Evolutionary conservation across 192 early-diverging fungal species (phyloP), one percentile per base, ranked within the genome.

Genomic region (Coemansia sp.): DNA sequence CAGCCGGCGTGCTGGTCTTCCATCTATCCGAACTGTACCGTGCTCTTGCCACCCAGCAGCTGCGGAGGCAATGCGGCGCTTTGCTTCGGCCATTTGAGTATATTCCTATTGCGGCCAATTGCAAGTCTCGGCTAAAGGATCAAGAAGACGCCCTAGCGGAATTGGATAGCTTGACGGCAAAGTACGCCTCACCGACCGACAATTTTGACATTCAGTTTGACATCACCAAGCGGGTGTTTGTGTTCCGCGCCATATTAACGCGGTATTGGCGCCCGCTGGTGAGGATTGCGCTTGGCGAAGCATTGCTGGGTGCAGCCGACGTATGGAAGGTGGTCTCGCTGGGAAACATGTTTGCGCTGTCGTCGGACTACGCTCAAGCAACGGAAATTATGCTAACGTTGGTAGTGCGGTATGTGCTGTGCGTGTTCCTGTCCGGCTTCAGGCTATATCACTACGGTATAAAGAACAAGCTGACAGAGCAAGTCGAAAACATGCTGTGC

Each of bases 301-400:
- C 29, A 9, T 30, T 55, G 15, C 50, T 63, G 12, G 60, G 61
- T 1, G 10, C 36, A 7, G 17, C 25, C 9, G 29, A 55, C 8
- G 44, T 47, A 8, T 64, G 68, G 68, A 44, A 28, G 19, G 17
- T 15, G 10, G 22, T 64, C 14, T 22, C 52, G 8, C n/a, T 55
- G 26, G 43, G 23, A 25, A 22, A 21, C 19, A 32, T 70, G 7
- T 70, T 63, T 39, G 48, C 52, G 1, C 32, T 52, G 23, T 41
- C 25, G 0, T 15, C 22, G 12, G 12, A 49, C 11, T 38, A 17
- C 1, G 21, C 30, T 14, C 32, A 42, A n/a, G 27, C 32, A 15
- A 14, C 19, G 11, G 35, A 22, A 2, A 2, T 62, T 14, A 12
- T 39, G 32, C 14, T 8, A 22, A 11, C 17, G 4, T 17, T 69